Evolutionary conservation across 176 grass and related monocot genomes (phyloP), one percentile per base, ranked within the genome.

Genomic region (Musa schizocarpa): DNA sequence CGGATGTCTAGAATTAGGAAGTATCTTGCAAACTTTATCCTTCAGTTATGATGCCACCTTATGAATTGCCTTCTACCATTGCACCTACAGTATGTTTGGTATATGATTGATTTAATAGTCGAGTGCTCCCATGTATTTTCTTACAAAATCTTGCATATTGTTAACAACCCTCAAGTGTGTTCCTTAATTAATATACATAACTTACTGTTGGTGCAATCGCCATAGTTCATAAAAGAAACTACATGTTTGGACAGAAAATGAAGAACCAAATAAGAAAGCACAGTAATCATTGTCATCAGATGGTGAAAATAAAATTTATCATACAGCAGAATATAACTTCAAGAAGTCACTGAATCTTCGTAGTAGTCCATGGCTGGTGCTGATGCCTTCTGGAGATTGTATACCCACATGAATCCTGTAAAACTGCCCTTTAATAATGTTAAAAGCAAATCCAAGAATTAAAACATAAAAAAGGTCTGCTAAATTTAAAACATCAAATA

Each of bases 371-470:
- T 99, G 91, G 79, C 86, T 94, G 66, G 91, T 89, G 76, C 88
- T 94, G 73, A 86, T 53, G 3, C 96, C 96, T 88, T 99, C 91
- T 65, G 96, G 86, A 77, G 96, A 99, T 85, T 99, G 96, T 89
- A 99, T 72, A 72, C 96, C 96, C 56, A 95, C 76, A 88, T 99
- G 88, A 84, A 99, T 86, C 86, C 96, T 99, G 84, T 94, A 99
- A 99, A 94, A 95, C 96, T 99, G 96, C 89, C 81, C 81, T 93
- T 91, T 89, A 92, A 86, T 76, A 77, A 71, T 83, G 89, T 87
- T 89, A 93, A 89, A 71, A 80, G 43, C 84, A 74, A 26, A 57
- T 23, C 53, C 43, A 75, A 22, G 50, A 54, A 82, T 77, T 0
- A 75, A 19, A 73, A 72, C 9, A 54, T 3, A 16, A 78, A 81